Base-by-base conservation (phyloP, 2,329 filamentous ascomycete genomes). In the Ophiostoma angusticollis region DNA sequence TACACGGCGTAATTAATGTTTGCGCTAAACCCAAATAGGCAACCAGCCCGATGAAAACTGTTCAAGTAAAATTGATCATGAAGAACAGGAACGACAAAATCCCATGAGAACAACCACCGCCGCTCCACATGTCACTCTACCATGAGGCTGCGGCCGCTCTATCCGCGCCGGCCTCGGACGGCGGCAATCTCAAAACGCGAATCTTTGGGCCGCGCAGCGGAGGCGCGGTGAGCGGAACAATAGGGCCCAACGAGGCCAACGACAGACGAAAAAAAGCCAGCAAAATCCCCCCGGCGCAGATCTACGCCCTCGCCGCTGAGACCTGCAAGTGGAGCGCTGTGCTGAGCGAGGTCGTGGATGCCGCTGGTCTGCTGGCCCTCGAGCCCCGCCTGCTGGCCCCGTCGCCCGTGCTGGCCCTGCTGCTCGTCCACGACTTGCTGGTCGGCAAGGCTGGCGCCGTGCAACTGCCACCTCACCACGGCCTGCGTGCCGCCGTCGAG, bases 241-340 rank as follows among this genome's bases (percentile, higher is more conserved):
- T n/a, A n/a, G n/a, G n/a, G n/a, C n/a, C n/a, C 33, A 29, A 33
- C 45, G 81, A 81, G 50, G 21, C 14, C 31, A 35, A 30, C 3
- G 31, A 29, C 12, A 18, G 18, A 14, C n/a, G 19, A 12, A 22
- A 28, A 12, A 13, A 16, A 14, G 37, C 13, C 5, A 34, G 17
- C 14, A 93, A 89, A 54, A 86, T 82, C 13, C 72, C 80, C 3
- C 80, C 81, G 0, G 78, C 79, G 9, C 84, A 93, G 54, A 67
- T 96, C 7, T 96, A 91, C 56, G 91, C 91, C 8, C 66, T 98
- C 25, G 80, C 86, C 17, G 72, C 80, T 17, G 87, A 96, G 59
- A 78, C 84, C 1, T 78, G 81, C 49, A 96, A 94, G 75, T 95
- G 89, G 84, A 91, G 87, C 50, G 57, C 67, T 4, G 68, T 95